phyloP scores from a whole-genome alignment of 495 filamentous ascomycete genomes.

The Penicillium odoratum region DNA sequence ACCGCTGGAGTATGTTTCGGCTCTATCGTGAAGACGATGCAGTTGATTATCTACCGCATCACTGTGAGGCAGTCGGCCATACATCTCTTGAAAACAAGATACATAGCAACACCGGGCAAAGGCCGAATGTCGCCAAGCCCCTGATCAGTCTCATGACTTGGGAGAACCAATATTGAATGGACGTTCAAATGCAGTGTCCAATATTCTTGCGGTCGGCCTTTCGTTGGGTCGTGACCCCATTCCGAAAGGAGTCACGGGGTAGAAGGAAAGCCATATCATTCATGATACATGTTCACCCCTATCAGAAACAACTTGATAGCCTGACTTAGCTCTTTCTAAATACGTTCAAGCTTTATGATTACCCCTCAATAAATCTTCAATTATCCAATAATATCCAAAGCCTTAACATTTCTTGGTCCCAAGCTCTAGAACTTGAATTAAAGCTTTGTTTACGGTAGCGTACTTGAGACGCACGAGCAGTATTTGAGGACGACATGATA shows the following conservation, averaged over 20 bases:
- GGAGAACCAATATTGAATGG: not conserved
- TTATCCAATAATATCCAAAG: too few species aligned
- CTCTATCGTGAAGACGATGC: not conserved
- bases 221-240: not conserved
- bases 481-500: not conserved
- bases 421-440: too few species aligned
- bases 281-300: not conserved
- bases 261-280: not conserved
- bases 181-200: not conserved
- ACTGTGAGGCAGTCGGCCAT: not conserved
- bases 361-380: not conserved
- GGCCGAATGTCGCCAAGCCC: not conserved
- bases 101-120: not conserved
- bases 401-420: too few species aligned
- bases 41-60: not conserved
- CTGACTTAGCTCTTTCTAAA: not conserved
- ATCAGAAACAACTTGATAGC: not conserved
- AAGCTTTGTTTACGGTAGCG: too few species aligned
- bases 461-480: too few species aligned
- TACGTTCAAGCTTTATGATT: not conserved
- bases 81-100: not conserved
- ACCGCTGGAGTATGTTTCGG: not conserved
- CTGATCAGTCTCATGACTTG: not conserved
- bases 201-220: not conserved
- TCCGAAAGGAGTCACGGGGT: not conserved